Percentiles rank a stretch among this genome's conserved stretches.
Evolutionary conservation across 768 basidiomycete species (phyloP).

Genomic region (Calocybe gangraenosa): DNA sequence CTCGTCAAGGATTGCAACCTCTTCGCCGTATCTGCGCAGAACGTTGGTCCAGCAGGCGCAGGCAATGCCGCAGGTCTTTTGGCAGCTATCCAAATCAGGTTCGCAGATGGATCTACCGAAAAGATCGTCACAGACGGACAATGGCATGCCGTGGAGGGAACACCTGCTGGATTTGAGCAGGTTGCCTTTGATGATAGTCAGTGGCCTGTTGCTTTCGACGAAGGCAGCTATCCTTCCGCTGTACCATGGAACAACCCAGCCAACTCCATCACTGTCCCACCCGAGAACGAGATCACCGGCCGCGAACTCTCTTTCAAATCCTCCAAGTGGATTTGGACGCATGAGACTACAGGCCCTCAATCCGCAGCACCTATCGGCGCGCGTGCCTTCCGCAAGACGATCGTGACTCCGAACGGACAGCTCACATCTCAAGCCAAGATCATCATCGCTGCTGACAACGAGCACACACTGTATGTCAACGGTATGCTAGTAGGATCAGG

Average conservation of each 20-base stretch:
- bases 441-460: slow-evolving; percentile 23
- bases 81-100: slow-evolving; percentile 26
- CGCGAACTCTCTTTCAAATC: slow-evolving; percentile 16
- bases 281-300: slow-evolving; percentile 15
- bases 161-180: slow-evolving; percentile 24
- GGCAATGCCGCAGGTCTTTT: slow-evolving; percentile 26
- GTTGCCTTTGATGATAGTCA: slow-evolving; percentile 25
- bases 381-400: slow-evolving; percentile 26
- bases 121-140: slow-evolving; percentile 25
- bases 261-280: slow-evolving; percentile 12
- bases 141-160: slow-evolving; percentile 23
- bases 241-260: slow-evolving; percentile 10
- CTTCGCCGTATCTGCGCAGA: slow-evolving; percentile 26
- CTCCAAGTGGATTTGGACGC: slow-evolving; percentile 30
- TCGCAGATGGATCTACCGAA: slow-evolving; percentile 26
- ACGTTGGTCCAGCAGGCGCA: background rate
- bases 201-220: slow-evolving; percentile 24
- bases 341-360: slow-evolving; percentile 19
- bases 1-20: slow-evolving; percentile 25
- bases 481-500: slow-evolving; percentile 23
- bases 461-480: slow-evolving; percentile 25
- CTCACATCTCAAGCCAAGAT: slow-evolving; percentile 19
- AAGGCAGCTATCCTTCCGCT: slow-evolving; percentile 16
- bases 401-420: slow-evolving; percentile 20
- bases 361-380: slow-evolving; percentile 17